Conservation (phyloP, 306 rosid genomes). For the Prunus padus region DNA sequence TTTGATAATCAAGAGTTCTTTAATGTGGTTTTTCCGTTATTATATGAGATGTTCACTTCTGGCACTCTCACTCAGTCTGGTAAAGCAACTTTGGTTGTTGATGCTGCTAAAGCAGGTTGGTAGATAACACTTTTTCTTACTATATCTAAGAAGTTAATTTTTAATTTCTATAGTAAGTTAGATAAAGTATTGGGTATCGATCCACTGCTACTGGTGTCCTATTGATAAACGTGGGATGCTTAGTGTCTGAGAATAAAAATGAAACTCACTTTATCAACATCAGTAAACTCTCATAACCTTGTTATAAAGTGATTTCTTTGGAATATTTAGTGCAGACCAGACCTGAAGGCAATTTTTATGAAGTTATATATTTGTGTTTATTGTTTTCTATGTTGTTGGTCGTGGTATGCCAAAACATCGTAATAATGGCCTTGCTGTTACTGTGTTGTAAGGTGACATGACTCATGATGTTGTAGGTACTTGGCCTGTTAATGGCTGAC, state of each 20-base stretch:
- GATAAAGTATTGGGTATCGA: not conserved
- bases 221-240: not conserved
- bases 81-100: constrained; percentile 48
- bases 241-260: too few species aligned
- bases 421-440: not conserved
- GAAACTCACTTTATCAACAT: not conserved
- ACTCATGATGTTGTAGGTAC: not conserved
- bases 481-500: not conserved
- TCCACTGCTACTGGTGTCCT: not conserved
- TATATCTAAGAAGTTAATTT: constrained; percentile 16
- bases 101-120: constrained; percentile 62
- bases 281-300: not conserved
- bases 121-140: constrained; percentile 22
- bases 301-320: not conserved
- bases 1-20: constrained; percentile 83
- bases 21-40: constrained; percentile 57
- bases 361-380: not conserved
- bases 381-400: not conserved
- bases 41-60: constrained; percentile 58
- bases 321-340: not conserved
- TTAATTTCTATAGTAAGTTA: not conserved
- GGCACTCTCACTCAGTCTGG: constrained; percentile 37
- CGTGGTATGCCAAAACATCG: not conserved
- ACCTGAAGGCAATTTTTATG: not conserved
- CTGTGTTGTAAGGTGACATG: not conserved